phyloP scores from a whole-genome alignment of 768 basidiomycete species.

The Podaxis rugospora region DNA sequence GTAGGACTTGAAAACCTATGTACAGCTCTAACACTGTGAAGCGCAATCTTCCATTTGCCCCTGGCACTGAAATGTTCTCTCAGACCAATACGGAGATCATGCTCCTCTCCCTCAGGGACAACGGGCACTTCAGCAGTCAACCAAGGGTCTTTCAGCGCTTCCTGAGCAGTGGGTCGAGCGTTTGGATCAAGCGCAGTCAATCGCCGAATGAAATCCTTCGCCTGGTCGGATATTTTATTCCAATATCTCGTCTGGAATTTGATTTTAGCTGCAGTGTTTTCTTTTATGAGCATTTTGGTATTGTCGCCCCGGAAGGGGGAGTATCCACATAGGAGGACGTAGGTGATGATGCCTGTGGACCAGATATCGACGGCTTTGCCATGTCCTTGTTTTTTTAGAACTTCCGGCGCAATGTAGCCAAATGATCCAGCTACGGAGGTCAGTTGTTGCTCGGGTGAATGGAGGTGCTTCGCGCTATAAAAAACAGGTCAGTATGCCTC shows the following conservation, averaged over 20 bases:
- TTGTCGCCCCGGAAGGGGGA: constrained; percentile 90
- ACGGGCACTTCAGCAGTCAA: constrained; percentile 55
- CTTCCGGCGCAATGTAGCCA: constrained; percentile 91
- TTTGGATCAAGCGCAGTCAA: constrained; percentile 70
- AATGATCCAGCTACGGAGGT: constrained; percentile 75
- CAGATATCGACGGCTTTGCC: constrained; percentile 93
- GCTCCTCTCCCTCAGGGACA: constrained; percentile 40
- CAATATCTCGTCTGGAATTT: constrained; percentile 95
- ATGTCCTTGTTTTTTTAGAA: constrained; percentile 76
- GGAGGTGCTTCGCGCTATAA: constrained; percentile 75
- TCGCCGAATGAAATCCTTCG: constrained; percentile 76
- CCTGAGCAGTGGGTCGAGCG: constrained; percentile 65
- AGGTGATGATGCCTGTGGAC: constrained; percentile 92
- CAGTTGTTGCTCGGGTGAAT: constrained; percentile 66
- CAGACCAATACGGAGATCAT: constrained; percentile 69
- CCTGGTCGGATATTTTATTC: constrained; percentile 81
- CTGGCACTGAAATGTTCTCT: constrained; percentile 80
- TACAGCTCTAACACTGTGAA: constrained; percentile 44
- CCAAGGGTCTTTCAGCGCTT: constrained; percentile 77
- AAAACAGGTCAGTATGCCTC: not conserved
- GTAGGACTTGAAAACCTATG: constrained; percentile 29
- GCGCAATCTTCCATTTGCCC: constrained; percentile 70
- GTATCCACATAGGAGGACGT: constrained; percentile 93
- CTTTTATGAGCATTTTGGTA: constrained; percentile 64
- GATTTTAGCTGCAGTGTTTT: constrained; percentile 82